Percentiles rank a stretch among this genome's conserved stretches.
Evolutionary conservation across 371 early-diverging fungal species (phyloP).

Genomic region (Apophysomyces elegans): DNA sequence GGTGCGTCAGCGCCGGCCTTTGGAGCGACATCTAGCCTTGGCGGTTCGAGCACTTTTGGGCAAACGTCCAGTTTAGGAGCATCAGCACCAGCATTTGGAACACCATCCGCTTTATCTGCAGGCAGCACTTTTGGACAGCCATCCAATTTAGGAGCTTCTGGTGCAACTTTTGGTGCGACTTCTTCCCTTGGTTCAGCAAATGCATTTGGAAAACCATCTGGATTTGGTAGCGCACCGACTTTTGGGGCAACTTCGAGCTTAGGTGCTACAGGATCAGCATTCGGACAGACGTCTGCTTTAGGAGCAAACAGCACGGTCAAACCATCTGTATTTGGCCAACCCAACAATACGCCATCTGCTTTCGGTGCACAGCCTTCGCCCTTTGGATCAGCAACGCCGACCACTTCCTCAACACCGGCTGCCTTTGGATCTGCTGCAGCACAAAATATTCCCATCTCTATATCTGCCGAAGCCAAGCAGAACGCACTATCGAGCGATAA

Average conservation of each 20-base stretch:
- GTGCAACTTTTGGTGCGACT: conserved; percentile 32
- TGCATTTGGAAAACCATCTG: conserved; percentile 14
- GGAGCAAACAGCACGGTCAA: conserved; percentile 5
- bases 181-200: conserved; percentile 15
- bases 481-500: conserved; percentile 15
- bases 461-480: conserved; percentile 12
- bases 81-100: conserved; percentile 30
- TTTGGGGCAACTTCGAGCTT: conserved; percentile 3
- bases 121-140: conserved; percentile 16
- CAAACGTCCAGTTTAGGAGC: conserved; percentile 22
- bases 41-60: conserved; percentile 25
- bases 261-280: neutral
- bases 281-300: neutral
- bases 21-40: conserved; percentile 26
- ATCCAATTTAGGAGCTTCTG: conserved; percentile 30
- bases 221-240: conserved; percentile 10
- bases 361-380: conserved; percentile 1
- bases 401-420: neutral
- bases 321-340: conserved; percentile 1
- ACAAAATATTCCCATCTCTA: conserved; percentile 12
- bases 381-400: neutral
- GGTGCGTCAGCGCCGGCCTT: conserved; percentile 21
- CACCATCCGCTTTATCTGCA: conserved; percentile 16
- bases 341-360: neutral
- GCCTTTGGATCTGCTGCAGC: conserved; percentile 24